These are phyloP conservation scores for Colletotrichum sp. DNA, from an alignment of 2,329 filamentous ascomycete species.

Conservation along the genomic window DNA sequence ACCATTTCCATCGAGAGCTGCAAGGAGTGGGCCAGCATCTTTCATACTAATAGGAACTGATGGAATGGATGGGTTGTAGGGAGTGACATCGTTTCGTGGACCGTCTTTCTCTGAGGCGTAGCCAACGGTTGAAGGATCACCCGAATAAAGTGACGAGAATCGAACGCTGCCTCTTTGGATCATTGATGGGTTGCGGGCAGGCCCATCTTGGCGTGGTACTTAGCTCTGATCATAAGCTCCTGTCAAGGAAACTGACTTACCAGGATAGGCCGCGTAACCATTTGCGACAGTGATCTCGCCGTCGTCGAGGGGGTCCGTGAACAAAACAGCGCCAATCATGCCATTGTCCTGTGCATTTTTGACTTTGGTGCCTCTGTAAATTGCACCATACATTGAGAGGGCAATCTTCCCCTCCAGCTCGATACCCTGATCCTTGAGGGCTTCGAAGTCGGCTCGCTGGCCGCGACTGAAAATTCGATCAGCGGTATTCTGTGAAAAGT, in stretches of 20 bases:
- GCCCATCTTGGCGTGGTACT: neutral
- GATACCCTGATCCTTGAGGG: neutral
- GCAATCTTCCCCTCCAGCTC: conserved; percentile 7
- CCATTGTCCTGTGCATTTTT: conserved; percentile 9
- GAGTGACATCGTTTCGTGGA: neutral
- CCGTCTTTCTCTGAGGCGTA: conserved; percentile 11
- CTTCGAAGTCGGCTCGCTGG: neutral
- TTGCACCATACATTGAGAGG: conserved; percentile 1
- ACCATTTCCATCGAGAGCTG: neutral
- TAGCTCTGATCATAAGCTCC: too few relatives aligned
- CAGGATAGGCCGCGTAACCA: neutral
- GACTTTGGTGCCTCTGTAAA: conserved; percentile 5
- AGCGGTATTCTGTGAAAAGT: neutral
- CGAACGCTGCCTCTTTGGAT: conserved; percentile 15
- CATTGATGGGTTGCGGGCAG: conserved; percentile 4
- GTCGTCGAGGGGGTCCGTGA: conserved; percentile 4
- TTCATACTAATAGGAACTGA: conserved; percentile 11
- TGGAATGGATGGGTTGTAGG: conserved; percentile 2
- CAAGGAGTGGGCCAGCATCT: neutral
- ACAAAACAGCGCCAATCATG: conserved; percentile 7
- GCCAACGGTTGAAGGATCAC: neutral
- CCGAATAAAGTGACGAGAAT: conserved; percentile 4
- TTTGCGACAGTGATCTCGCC: conserved; percentile 13
- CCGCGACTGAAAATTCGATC: neutral
- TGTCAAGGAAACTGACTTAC: too few relatives aligned